These are phyloP conservation scores for Penicillium janthinellum DNA, from an alignment of 2,329 filamentous ascomycete species.

Conservation along the genomic window DNA sequence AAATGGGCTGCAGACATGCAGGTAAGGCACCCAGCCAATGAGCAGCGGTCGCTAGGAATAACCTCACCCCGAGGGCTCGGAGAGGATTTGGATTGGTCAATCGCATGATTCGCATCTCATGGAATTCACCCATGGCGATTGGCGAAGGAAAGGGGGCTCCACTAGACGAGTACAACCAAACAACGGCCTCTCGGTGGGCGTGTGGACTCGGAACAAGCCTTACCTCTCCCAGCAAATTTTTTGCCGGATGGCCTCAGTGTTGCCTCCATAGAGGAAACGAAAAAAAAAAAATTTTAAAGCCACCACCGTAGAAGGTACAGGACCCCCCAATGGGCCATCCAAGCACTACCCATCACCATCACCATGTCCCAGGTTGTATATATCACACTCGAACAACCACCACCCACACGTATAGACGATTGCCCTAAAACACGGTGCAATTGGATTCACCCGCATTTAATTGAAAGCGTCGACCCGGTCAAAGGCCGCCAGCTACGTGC, in stretches of 20 bases:
- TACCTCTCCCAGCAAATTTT: conserved; percentile 2
- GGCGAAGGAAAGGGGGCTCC: conserved; percentile 10
- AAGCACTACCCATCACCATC: neutral
- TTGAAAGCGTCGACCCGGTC: conserved; percentile 28
- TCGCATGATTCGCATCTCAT: too few relatives aligned
- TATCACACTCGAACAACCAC: neutral
- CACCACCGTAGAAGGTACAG: conserved; percentile 1
- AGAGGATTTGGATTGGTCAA: conserved; percentile 11
- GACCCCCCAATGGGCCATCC: neutral
- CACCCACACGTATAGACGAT: conserved; percentile 13
- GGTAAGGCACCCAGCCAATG: conserved; percentile 11
- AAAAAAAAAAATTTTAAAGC: conserved; percentile 2
- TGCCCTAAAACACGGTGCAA: conserved; percentile 11
- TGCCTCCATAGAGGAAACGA: neutral
- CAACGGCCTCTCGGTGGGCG: conserved; percentile 6
- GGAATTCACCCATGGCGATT: neutral
- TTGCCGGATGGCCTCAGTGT: conserved; percentile 3
- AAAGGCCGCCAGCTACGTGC: conserved; percentile 38
- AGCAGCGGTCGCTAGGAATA: conserved; percentile 15
- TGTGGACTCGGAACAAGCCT: neutral
- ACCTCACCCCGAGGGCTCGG: conserved; percentile 18
- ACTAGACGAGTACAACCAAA: conserved; percentile 10
- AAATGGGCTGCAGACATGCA: neutral
- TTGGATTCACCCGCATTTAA: conserved; percentile 35
- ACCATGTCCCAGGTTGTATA: conserved; percentile 24